Conservation (phyloP, 352 stramenopile species). For the Phytophthora pistaciae region DNA sequence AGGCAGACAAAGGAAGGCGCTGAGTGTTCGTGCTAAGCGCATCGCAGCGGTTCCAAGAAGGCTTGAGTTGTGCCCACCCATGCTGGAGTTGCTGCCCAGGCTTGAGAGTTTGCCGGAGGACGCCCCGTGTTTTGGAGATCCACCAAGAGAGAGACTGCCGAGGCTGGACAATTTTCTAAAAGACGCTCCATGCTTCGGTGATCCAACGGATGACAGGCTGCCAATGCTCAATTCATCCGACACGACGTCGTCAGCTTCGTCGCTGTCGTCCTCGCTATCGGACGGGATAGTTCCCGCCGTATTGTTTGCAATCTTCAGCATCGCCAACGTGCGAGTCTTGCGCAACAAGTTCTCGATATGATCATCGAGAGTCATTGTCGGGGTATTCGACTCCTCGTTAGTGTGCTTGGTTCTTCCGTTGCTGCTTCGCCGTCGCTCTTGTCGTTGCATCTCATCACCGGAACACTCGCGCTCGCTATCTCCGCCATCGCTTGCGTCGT, state of each 20-base stretch:
- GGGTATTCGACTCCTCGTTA: neutral
- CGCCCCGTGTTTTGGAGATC: constrained; percentile 19
- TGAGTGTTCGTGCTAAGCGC: constrained; percentile 66
- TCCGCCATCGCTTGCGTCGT: constrained; percentile 15
- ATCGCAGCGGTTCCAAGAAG: constrained; percentile 48
- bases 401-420: constrained; percentile 6
- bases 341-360: constrained; percentile 76
- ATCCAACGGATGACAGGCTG: constrained; percentile 14
- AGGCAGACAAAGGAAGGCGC: constrained; percentile 72
- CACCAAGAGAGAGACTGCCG: constrained; percentile 9
- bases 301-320: constrained; percentile 82
- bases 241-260: constrained; percentile 48
- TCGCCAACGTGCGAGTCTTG: constrained; percentile 68
- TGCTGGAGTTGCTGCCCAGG: constrained; percentile 47
- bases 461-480: constrained; percentile 6
- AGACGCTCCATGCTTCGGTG: constrained; percentile 23
- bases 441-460: constrained; percentile 16
- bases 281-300: constrained; percentile 67
- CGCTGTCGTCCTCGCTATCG: constrained; percentile 53
- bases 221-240: constrained; percentile 34
- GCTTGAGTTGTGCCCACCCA: constrained; percentile 29
- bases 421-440: constrained; percentile 6
- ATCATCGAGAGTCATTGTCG: constrained; percentile 60
- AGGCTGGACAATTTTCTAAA: constrained; percentile 21
- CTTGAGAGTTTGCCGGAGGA: constrained; percentile 32